A percentile compares a stretch with the other conserved stretches of the same genome.
Conservation (phyloP, 208 protist genomes). For the Crithidia thermophila region DNA sequence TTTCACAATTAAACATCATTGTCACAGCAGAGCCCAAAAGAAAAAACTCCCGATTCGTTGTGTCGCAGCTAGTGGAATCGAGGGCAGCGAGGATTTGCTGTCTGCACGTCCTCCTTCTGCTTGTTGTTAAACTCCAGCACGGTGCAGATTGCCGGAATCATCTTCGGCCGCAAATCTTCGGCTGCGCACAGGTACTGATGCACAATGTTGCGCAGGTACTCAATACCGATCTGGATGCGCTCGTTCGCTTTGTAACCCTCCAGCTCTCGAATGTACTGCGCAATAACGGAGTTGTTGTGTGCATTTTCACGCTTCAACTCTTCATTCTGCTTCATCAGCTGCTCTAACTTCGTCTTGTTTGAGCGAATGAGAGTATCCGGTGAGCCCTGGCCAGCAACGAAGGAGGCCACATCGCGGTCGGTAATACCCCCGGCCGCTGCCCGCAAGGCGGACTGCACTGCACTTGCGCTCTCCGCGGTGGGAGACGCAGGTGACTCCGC, state of each 20-base stretch:
- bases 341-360: slow-evolving; percentile 27
- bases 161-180: slow-evolving; percentile 71
- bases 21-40: not conserved
- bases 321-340: slow-evolving; percentile 55
- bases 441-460: slow-evolving; percentile 29
- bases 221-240: slow-evolving; percentile 60
- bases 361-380: slow-evolving; percentile 33
- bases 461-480: slow-evolving; percentile 5
- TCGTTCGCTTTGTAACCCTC: slow-evolving; percentile 69
- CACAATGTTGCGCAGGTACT: slow-evolving; percentile 86
- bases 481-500: not conserved
- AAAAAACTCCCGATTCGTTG: too few relatives aligned
- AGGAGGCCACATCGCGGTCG: slow-evolving; percentile 56
- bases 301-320: slow-evolving; percentile 52
- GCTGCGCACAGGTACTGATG: slow-evolving; percentile 72
- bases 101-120: slow-evolving; percentile 74
- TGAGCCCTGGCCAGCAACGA: slow-evolving; percentile 38
- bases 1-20: not conserved
- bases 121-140: slow-evolving; percentile 78
- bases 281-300: slow-evolving; percentile 68
- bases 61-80: slow-evolving; percentile 48
- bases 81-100: slow-evolving; percentile 69
- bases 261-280: slow-evolving; percentile 69
- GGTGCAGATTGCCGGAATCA: slow-evolving; percentile 89
- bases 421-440: slow-evolving; percentile 45